Evolutionary conservation across 2,329 filamentous ascomycete species (phyloP).

Genomic region (Fusarium transvaalense): DNA sequence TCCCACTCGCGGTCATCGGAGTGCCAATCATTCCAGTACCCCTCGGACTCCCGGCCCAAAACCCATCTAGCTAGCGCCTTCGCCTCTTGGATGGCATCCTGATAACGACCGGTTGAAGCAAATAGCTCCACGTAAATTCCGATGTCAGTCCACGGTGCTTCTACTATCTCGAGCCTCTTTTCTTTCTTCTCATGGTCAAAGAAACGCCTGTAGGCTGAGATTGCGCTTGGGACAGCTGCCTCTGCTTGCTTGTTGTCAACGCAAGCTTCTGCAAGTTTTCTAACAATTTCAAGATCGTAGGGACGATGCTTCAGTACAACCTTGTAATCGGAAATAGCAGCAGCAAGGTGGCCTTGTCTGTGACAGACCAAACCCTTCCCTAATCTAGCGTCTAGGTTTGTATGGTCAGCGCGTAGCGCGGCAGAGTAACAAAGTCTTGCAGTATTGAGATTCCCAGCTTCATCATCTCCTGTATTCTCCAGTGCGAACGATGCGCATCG

Average conservation of each 20-base stretch:
- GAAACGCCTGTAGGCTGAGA: constrained; percentile 62
- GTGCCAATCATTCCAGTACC: constrained; percentile 78
- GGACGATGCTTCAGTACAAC: constrained; percentile 65
- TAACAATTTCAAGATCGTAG: constrained; percentile 66
- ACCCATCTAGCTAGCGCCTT: constrained; percentile 85
- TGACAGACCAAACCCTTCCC: constrained; percentile 71
- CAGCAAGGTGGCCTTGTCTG: constrained; percentile 65
- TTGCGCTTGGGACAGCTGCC: constrained; percentile 55
- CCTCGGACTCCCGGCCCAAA: constrained; percentile 78
- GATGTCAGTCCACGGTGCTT: constrained; percentile 81
- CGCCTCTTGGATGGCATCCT: constrained; percentile 75
- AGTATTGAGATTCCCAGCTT: constrained; percentile 63
- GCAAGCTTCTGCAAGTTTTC: constrained; percentile 69
- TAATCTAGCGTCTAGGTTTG: constrained; percentile 68
- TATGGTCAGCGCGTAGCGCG: constrained; percentile 69
- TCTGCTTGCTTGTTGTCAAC: constrained; percentile 65
- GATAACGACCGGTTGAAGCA: constrained; percentile 71
- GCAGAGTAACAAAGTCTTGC: constrained; percentile 71
- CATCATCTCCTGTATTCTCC: constrained; percentile 61
- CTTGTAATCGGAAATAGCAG: constrained; percentile 69
- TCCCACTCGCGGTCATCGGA: constrained; percentile 94
- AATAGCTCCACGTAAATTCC: constrained; percentile 88
- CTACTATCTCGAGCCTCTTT: constrained; percentile 51
- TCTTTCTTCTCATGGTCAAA: constrained; percentile 58
- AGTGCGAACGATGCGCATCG: constrained; percentile 69